Evolutionary conservation across 2,329 filamentous ascomycete species (phyloP).

Genomic region (Ophiostoma populinum): DNA sequence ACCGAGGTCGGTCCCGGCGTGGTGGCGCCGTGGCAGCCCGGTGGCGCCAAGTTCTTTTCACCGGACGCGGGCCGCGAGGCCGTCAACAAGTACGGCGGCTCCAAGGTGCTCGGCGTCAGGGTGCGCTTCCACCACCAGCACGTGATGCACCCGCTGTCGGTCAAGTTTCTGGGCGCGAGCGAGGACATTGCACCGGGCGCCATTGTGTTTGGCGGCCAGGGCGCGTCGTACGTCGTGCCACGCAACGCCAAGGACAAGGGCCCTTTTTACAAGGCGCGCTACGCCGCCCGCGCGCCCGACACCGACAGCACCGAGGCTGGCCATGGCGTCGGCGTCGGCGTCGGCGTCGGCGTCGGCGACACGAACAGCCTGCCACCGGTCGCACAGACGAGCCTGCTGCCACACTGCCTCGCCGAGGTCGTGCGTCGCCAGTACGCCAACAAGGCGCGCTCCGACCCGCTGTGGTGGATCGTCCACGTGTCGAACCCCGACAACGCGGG

Average conservation of each 20-base stretch:
- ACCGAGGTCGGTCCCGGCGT: conserved; percentile 5
- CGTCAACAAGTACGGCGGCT: neutral
- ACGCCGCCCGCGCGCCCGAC: no score
- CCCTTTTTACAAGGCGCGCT: no score
- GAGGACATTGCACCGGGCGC: conserved; percentile 3
- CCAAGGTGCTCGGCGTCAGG: conserved; percentile 1
- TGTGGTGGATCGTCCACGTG: conserved; percentile 10
- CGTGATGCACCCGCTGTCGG: conserved; percentile 13
- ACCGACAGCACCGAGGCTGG: neutral
- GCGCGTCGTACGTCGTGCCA: no score
- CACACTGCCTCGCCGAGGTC: conserved; percentile 13
- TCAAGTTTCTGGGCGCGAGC: conserved; percentile 15
- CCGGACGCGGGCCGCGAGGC: neutral
- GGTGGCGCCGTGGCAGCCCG: conserved; percentile 1
- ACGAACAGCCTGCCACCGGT: neutral
- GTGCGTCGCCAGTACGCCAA: conserved; percentile 16
- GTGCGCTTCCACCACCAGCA: conserved; percentile 11
- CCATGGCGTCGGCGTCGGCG: conserved; percentile 6
- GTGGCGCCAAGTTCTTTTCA: neutral
- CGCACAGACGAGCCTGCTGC: no score
- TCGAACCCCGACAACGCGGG: neutral
- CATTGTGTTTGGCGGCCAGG: no score
- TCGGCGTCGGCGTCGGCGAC: neutral
- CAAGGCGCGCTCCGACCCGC: conserved; percentile 12
- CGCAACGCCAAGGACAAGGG: no score